Percentiles rank a stretch among this genome's conserved stretches.
These are phyloP conservation scores for Zygosaccharomyces pseudobailii DNA, from an alignment of 1,139 yeast genomes.

Conservation along the genomic window DNA sequence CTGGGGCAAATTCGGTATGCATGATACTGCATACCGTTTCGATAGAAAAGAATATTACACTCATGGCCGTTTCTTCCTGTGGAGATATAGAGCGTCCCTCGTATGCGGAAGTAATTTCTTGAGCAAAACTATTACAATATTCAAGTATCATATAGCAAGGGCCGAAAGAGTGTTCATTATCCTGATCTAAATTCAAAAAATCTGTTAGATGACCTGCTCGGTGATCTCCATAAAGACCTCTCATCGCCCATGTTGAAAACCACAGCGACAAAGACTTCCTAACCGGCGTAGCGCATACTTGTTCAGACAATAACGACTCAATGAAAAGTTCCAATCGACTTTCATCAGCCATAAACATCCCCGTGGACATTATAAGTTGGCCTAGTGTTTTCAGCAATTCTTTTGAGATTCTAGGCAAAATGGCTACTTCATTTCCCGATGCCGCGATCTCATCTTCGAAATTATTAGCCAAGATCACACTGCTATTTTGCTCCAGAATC, in stretches of 20 bases:
- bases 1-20: constrained; percentile 41
- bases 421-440: constrained; percentile 8
- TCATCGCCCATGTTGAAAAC: constrained; percentile 30
- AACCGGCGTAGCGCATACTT: constrained; percentile 6
- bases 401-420: constrained; percentile 17
- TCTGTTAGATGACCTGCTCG: constrained; percentile 20
- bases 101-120: constrained; percentile 17
- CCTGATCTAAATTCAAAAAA: constrained; percentile 29
- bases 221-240: constrained; percentile 18
- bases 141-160: constrained; percentile 30
- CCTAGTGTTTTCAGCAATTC: constrained; percentile 20
- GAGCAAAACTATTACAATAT: constrained; percentile 25
- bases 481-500: constrained; percentile 14
- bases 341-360: constrained; percentile 11
- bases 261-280: constrained; percentile 30
- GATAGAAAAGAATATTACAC: constrained; percentile 37
- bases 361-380: constrained; percentile 22
- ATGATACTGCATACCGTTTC: constrained; percentile 38
- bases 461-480: constrained; percentile 14
- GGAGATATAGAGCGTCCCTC: constrained; percentile 14
- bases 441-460: constrained; percentile 18
- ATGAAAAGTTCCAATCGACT: constrained; percentile 8
- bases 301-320: constrained; percentile 14
- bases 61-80: constrained; percentile 13
- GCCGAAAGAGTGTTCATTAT: constrained; percentile 7